phyloP scores from a whole-genome alignment of 805 yeast genomes.

The Candida multigemmis region DNA sequence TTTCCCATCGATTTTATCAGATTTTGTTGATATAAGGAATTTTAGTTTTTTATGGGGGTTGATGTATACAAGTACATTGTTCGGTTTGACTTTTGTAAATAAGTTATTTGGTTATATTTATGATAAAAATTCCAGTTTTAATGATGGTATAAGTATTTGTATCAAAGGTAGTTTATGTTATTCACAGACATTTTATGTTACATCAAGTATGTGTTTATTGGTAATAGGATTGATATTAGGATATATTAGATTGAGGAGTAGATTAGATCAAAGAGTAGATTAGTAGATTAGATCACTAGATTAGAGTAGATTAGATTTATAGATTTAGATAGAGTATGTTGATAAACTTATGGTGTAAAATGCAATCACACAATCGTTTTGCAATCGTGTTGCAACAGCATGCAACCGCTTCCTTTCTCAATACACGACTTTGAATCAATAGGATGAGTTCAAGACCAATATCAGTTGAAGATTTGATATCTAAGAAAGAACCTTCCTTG shows the following conservation, averaged over 20 bases:
- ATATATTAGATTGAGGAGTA: slow-evolving; percentile 9
- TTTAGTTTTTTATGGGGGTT: slow-evolving; percentile 26
- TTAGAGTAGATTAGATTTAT: too few relatives aligned
- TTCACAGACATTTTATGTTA: slow-evolving; percentile 14
- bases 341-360: too few relatives aligned
- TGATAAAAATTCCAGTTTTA: slow-evolving; percentile 13
- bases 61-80: slow-evolving; percentile 21
- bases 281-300: too few relatives aligned
- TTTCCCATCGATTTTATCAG: slow-evolving; percentile 25
- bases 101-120: slow-evolving; percentile 21
- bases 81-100: slow-evolving; percentile 22
- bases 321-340: too few relatives aligned
- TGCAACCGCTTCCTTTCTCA: too few relatives aligned
- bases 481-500: slow-evolving; percentile 1
- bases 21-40: slow-evolving; percentile 21
- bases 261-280: too few relatives aligned
- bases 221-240: slow-evolving; percentile 10
- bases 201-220: slow-evolving; percentile 12
- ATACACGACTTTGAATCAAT: too few relatives aligned
- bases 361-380: too few relatives aligned
- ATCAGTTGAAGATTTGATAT: slow-evolving; percentile 14
- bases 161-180: slow-evolving; percentile 20
- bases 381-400: too few relatives aligned
- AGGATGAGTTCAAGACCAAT: slow-evolving; percentile 16
- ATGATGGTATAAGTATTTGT: slow-evolving; percentile 13